phyloP scores from a whole-genome alignment of 1,284 basidiomycete species.

The Sporisorium sorghi region DNA sequence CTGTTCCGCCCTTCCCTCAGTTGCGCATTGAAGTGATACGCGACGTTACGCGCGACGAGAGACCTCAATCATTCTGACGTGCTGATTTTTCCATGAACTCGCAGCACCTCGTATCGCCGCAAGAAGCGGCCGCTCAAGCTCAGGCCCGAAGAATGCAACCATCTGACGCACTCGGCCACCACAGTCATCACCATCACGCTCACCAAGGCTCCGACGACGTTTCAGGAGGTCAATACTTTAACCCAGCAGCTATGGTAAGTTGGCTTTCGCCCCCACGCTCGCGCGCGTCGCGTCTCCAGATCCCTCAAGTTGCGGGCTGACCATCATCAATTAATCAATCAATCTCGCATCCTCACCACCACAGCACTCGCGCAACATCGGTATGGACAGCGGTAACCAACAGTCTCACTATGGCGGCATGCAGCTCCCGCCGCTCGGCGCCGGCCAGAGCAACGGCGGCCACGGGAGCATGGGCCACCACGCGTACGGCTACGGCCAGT shows the following conservation, averaged over 20 bases:
- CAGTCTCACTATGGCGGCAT: constrained; percentile 54
- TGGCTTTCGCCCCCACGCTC: not conserved
- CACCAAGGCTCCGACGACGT: constrained; percentile 50
- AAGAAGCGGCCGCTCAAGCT: constrained; percentile 57
- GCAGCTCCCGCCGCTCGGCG: constrained; percentile 53
- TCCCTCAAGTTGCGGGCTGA: constrained; percentile 1
- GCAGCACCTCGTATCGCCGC: constrained; percentile 56
- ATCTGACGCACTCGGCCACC: constrained; percentile 47
- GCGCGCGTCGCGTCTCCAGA: constrained; percentile 5
- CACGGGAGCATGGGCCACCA: constrained; percentile 51
- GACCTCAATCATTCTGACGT: constrained; percentile 27
- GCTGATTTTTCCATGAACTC: constrained; percentile 52
- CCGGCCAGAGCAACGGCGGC: constrained; percentile 50
- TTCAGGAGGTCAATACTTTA: constrained; percentile 48
- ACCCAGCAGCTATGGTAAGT: constrained; percentile 56
- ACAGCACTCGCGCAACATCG: constrained; percentile 49
- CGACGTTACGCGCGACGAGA: constrained; percentile 35
- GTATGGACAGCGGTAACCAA: constrained; percentile 40
- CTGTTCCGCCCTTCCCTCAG: constrained; percentile 20
- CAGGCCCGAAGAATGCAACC: constrained; percentile 57
- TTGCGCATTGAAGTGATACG: constrained; percentile 40
- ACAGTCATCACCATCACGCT: constrained; percentile 45
- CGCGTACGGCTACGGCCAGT: constrained; percentile 49
- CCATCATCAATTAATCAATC: too few relatives aligned
- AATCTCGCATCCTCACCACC: not conserved